These are phyloP conservation scores for Komagataella mondaviorum DNA, from an alignment of 805 yeast genomes.

Conservation along the genomic window DNA sequence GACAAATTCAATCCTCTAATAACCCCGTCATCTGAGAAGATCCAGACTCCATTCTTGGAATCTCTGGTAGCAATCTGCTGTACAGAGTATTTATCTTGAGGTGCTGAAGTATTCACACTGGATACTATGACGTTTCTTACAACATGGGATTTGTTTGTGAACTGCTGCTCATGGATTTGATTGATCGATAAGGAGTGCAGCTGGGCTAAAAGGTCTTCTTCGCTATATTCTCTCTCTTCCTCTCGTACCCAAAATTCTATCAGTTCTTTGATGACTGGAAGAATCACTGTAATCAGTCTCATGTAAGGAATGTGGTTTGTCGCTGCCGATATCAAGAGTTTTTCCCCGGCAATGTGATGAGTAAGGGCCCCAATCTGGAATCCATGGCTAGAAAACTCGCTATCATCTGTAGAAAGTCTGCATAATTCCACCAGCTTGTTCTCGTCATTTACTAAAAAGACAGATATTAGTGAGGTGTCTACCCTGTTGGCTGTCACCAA, in stretches of 20 bases:
- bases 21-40: conserved; percentile 55
- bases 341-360: conserved; percentile 8
- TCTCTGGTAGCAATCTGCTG: conserved; percentile 23
- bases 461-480: conserved; percentile 44
- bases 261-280: conserved; percentile 19
- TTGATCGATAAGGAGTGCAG: conserved; percentile 1
- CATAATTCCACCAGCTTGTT: conserved; percentile 19
- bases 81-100: conserved; percentile 56
- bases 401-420: conserved; percentile 53
- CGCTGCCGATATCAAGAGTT: conserved; percentile 36
- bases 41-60: conserved; percentile 39
- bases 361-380: conserved; percentile 43
- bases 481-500: conserved; percentile 40
- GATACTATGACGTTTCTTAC: conserved; percentile 23
- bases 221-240: conserved; percentile 1
- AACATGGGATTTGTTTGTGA: conserved; percentile 14
- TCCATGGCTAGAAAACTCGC: conserved; percentile 52
- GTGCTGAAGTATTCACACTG: conserved; percentile 36
- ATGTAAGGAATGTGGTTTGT: conserved; percentile 73
- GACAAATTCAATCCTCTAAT: conserved; percentile 45
- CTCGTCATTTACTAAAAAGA: conserved; percentile 16
- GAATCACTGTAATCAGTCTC: conserved; percentile 43
- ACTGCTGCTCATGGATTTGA: conserved; percentile 7
- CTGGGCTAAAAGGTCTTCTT: conserved; percentile 1
- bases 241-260: background rate